These are phyloP conservation scores for Tolypocladium pustulatum DNA, from an alignment of 2,329 filamentous ascomycete genomes.

Conservation along the genomic window DNA sequence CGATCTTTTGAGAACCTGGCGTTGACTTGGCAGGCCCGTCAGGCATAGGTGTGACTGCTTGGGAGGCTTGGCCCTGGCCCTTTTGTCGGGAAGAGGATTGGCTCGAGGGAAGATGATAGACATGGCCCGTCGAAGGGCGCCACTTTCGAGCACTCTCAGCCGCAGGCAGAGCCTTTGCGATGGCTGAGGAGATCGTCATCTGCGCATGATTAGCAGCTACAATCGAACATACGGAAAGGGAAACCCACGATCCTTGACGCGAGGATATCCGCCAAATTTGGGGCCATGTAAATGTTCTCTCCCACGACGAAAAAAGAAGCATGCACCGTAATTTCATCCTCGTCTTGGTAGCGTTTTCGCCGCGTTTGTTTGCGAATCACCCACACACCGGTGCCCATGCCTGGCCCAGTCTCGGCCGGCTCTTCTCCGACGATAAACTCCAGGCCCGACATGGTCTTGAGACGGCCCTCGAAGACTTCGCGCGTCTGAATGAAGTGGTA, in stretches of 20 bases:
- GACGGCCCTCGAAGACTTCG: constrained; percentile 50
- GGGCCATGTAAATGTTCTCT: constrained; percentile 58
- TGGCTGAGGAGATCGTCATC: constrained; percentile 44
- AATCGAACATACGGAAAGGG: not conserved
- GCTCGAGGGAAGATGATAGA: constrained; percentile 31
- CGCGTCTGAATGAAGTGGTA: constrained; percentile 46
- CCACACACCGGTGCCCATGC: constrained; percentile 59
- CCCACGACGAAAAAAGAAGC: constrained; percentile 54
- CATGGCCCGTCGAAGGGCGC: constrained; percentile 43
- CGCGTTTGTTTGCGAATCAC: constrained; percentile 59
- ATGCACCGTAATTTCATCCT: constrained; percentile 50
- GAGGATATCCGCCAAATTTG: constrained; percentile 48
- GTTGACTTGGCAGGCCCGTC: constrained; percentile 20
- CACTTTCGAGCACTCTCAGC: constrained; percentile 41
- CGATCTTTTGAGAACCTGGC: constrained; percentile 22
- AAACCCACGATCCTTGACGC: constrained; percentile 44
- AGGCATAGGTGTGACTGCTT: constrained; percentile 37
- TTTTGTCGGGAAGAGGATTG: constrained; percentile 16
- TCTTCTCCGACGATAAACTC: constrained; percentile 58
- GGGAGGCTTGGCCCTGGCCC: constrained; percentile 20
- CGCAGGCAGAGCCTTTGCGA: constrained; percentile 41
- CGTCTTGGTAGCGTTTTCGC: constrained; percentile 41
- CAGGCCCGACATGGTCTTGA: constrained; percentile 54
- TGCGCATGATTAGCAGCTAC: constrained; percentile 10
- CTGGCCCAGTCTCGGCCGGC: constrained; percentile 51